Conservation (phyloP, 2,329 filamentous ascomycete species). For the Aspergillus uvarum region DNA sequence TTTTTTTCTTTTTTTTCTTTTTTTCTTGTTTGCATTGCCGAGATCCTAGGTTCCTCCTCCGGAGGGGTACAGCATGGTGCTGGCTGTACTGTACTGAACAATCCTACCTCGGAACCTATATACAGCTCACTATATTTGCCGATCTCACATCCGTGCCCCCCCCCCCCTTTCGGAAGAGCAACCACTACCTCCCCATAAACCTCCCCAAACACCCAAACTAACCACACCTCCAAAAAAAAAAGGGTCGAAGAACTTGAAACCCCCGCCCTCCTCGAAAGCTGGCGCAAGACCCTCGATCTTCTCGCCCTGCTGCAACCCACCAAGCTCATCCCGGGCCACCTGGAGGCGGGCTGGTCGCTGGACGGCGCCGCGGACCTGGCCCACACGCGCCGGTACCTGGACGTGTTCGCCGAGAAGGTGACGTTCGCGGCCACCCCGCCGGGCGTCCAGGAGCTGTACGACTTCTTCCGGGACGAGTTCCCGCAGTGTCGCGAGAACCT, state of each 20-base stretch:
- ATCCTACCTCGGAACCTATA: too few species aligned
- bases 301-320: constrained; percentile 29
- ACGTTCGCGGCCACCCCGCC: constrained; percentile 24
- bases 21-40: too few species aligned
- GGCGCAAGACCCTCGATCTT: constrained; percentile 26
- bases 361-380: constrained; percentile 28
- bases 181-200: too few species aligned
- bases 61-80: too few species aligned
- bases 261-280: constrained; percentile 27
- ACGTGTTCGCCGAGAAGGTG: constrained; percentile 31
- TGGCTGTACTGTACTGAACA: too few species aligned
- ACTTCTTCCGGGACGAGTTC: constrained; percentile 31
- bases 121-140: too few species aligned
- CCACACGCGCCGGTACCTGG: constrained; percentile 31
- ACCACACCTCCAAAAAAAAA: background rate
- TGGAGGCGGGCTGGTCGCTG: constrained; percentile 30
- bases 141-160: too few species aligned
- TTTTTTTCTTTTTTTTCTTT: background rate
- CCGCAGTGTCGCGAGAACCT: constrained; percentile 31
- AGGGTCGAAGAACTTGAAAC: constrained; percentile 35
- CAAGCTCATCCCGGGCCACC: constrained; percentile 30
- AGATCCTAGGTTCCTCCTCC: too few species aligned
- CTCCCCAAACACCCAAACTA: background rate
- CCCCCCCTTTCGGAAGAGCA: too few species aligned
- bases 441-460: constrained; percentile 29